Conservation (phyloP, 2,329 filamentous ascomycete species). For the Pseudocercospora fijiensis region DNA sequence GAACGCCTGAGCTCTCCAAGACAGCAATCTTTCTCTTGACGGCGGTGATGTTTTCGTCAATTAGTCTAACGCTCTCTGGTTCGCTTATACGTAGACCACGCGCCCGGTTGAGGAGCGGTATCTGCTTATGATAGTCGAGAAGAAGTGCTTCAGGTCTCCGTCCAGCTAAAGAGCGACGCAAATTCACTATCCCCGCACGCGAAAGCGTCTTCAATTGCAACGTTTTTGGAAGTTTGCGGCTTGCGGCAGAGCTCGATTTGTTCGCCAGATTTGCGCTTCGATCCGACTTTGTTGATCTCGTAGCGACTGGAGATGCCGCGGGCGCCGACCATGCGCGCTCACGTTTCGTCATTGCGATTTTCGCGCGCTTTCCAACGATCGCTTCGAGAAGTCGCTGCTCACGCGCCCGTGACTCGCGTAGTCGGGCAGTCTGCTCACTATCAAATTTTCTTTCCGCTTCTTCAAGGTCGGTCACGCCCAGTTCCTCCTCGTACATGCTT, state of each 20-base stretch:
- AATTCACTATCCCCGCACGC: background rate
- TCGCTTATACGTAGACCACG: background rate
- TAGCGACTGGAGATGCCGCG: background rate
- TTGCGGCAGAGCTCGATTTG: background rate
- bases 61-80: background rate
- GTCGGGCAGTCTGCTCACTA: background rate
- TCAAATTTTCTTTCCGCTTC: background rate
- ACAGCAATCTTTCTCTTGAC: background rate
- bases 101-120: background rate
- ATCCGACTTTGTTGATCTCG: background rate
- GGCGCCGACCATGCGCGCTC: background rate
- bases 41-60: background rate
- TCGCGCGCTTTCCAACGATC: background rate
- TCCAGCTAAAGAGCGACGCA: background rate
- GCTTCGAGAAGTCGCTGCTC: background rate
- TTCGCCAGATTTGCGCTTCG: background rate
- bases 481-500: slow-evolving; percentile 1
- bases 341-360: background rate
- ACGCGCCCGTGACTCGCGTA: background rate
- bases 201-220: background rate
- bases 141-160: background rate
- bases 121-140: background rate
- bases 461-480: background rate
- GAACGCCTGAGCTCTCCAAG: background rate
- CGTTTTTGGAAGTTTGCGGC: background rate